Evolutionary conservation across 768 basidiomycete genomes (phyloP), one percentile per base, ranked within the genome.

Genomic region (Amyloporia xantha): DNA sequence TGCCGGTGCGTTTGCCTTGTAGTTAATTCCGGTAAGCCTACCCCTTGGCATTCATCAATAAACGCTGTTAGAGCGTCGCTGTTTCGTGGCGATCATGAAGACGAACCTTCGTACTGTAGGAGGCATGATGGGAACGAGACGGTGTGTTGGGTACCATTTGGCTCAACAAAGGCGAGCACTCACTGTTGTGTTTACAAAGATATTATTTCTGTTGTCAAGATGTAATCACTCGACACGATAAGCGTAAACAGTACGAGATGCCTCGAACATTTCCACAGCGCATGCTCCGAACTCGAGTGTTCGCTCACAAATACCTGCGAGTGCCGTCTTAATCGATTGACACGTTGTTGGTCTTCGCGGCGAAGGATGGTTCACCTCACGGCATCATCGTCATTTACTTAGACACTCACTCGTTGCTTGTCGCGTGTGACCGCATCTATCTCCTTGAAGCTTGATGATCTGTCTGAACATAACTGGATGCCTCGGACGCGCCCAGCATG

Each of bases 161-260:
- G 90, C 68, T 99, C 33, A 77, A 70, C 19, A 71, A 77, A 17
- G 68, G 70, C 2, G 87, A 92, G 56, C 79, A 74, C 45, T 74
- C 78, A 13, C 73, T 74, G 28, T 70, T 91, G 33, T 99, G 95
- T 88, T 98, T 95, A 0, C 86, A 88, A 62, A 87, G 88, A 1
- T 98, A 96, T 66, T 89, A 92, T 58, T 71, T 88, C n/a, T 95
- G 91, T 59, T 97, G 95, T 63, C 86, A 90, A 71, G 82, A 89
- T 60, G 90, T 90, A 64, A 23, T 73, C 51, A 49, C 20, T 33
- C 20, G 21, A 10, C 12, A 13, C 86, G 6, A 94, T 97, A 59
- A 83, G 51, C 50, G 17, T 5, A n/a, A 21, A 4, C 17, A 21
- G 11, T 9, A 38, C 33, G 15, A 83, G 86, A 57, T 96, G 98